These are phyloP conservation scores for Pseudoperonospora humuli DNA, from an alignment of 352 stramenopile genomes.

Conservation along the genomic window DNA sequence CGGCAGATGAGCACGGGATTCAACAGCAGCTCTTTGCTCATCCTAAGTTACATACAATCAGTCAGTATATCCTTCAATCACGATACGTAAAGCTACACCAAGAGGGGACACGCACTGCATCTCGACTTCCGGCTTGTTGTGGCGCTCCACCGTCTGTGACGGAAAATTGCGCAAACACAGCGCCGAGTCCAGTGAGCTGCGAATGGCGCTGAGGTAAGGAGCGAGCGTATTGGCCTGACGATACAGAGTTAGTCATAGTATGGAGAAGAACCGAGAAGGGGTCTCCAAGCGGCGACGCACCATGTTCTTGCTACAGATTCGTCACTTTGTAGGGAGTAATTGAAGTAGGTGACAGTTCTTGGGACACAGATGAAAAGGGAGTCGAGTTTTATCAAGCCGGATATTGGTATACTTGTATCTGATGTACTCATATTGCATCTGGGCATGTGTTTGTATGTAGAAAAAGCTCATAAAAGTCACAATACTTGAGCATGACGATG, in stretches of 20 bases:
- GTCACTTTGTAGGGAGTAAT: too few relatives aligned
- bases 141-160: slow-evolving; percentile 92
- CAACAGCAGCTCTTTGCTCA: slow-evolving; percentile 90
- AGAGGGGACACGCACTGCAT: slow-evolving; percentile 51
- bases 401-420: too few relatives aligned
- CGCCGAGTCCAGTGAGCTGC: slow-evolving; percentile 87
- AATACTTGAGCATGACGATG: too few relatives aligned
- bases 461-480: too few relatives aligned
- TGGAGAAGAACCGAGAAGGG: too few relatives aligned
- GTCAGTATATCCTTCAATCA: background rate
- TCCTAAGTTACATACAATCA: slow-evolving; percentile 23
- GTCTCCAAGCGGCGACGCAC: too few relatives aligned
- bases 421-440: too few relatives aligned
- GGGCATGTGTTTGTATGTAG: too few relatives aligned
- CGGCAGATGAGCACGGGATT: slow-evolving; percentile 92
- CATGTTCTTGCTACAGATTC: too few relatives aligned
- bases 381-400: too few relatives aligned
- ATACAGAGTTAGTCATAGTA: background rate
- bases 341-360: too few relatives aligned
- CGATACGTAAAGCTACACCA: background rate
- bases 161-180: slow-evolving; percentile 94
- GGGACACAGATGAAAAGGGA: too few relatives aligned
- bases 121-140: slow-evolving; percentile 96
- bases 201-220: slow-evolving; percentile 90
- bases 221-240: slow-evolving; percentile 76